These are phyloP conservation scores for Leishmania braziliensis DNA, from an alignment of 208 protist species.

Conservation along the genomic window DNA sequence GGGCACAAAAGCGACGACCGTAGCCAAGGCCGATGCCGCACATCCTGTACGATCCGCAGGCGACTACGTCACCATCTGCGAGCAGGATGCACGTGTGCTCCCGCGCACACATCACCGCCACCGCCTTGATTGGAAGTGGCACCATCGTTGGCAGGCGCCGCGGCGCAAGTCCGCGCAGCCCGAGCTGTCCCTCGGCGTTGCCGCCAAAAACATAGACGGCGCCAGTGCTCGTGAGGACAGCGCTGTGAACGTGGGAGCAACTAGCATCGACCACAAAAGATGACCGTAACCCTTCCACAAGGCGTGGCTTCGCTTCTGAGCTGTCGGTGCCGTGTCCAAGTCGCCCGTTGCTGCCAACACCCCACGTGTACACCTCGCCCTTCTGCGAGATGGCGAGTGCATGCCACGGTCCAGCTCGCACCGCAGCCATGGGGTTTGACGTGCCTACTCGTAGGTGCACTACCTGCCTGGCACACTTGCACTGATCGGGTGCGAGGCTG, in stretches of 20 bases:
- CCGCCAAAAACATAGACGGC: conserved; percentile 76
- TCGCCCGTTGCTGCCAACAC: conserved; percentile 48
- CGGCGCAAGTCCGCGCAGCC: conserved; percentile 32
- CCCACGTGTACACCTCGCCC: conserved; percentile 78
- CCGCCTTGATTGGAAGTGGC: conserved; percentile 45
- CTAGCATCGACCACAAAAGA: conserved; percentile 56
- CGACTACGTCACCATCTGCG: conserved; percentile 72
- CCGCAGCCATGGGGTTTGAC: conserved; percentile 11
- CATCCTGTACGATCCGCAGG: conserved; percentile 51
- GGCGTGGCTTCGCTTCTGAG: conserved; percentile 39
- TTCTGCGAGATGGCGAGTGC: conserved; percentile 50
- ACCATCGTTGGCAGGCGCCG: conserved; percentile 37
- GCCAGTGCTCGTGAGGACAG: conserved; percentile 60
- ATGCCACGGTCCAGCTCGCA: conserved; percentile 69
- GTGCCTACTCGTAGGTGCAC: conserved; percentile 19
- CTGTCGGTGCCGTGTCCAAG: conserved; percentile 64
- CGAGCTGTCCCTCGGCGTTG: conserved; percentile 67
- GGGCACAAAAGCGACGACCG: conserved; percentile 35
- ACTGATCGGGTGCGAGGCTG: conserved; percentile 32
- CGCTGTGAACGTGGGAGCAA: conserved; percentile 64
- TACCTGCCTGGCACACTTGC: conserved; percentile 42
- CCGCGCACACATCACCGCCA: conserved; percentile 57
- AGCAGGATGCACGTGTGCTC: conserved; percentile 73
- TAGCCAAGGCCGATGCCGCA: conserved; percentile 52
- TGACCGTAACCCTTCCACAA: conserved; percentile 48